phyloP scores from a whole-genome alignment of 2,329 filamentous ascomycete species.

The Trichoderma guizhouense region DNA sequence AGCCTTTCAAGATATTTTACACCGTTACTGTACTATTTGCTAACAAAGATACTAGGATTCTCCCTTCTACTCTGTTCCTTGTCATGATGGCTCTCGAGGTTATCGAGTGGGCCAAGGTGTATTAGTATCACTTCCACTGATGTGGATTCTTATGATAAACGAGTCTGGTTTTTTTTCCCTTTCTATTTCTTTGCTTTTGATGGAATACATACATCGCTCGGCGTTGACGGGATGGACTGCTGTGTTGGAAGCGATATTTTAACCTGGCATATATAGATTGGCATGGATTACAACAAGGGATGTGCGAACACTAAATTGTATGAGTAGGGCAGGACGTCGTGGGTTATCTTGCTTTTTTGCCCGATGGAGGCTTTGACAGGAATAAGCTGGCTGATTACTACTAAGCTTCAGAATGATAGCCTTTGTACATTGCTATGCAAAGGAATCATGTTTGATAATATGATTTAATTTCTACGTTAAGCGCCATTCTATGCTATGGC shows the following conservation, averaged over 20 bases:
- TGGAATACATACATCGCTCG: background rate
- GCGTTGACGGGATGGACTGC: background rate
- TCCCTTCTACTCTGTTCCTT: constrained; percentile 85
- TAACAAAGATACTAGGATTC: constrained; percentile 60
- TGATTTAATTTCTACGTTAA: background rate
- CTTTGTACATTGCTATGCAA: background rate
- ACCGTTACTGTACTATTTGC: constrained; percentile 19
- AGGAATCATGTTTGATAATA: background rate
- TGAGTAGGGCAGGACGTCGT: background rate
- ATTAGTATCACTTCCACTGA: background rate
- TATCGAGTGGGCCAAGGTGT: constrained; percentile 73
- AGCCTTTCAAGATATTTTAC: constrained; percentile 33
- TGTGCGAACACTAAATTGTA: constrained; percentile 1
- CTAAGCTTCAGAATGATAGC: background rate
- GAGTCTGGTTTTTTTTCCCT: background rate
- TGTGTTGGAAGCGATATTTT: background rate
- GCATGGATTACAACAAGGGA: constrained; percentile 1
- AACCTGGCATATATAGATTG: background rate
- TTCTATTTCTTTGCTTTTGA: background rate
- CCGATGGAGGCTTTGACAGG: background rate
- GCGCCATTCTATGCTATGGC: background rate
- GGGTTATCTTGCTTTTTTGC: background rate
- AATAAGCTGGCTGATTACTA: background rate
- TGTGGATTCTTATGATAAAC: background rate
- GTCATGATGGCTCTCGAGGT: constrained; percentile 92